These are phyloP conservation scores for Candida nemodendra DNA, from an alignment of 805 yeast species.

Conservation along the genomic window DNA sequence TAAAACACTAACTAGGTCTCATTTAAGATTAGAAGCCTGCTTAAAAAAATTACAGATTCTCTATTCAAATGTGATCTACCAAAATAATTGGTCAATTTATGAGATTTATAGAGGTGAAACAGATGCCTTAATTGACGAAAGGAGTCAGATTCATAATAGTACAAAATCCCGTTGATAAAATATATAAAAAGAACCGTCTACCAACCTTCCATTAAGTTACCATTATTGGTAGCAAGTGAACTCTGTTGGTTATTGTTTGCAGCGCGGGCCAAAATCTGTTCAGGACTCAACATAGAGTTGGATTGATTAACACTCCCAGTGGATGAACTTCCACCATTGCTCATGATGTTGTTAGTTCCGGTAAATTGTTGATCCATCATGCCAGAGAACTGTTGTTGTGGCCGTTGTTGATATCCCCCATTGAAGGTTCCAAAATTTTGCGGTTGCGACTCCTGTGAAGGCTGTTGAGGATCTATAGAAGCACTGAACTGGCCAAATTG, in stretches of 20 bases:
- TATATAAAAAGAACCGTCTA: too few species aligned
- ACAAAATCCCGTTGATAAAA: too few species aligned
- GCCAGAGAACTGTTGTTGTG: slow-evolving; percentile 10
- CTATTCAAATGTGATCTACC: too few species aligned
- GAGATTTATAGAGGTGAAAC: background rate
- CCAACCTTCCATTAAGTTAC: slow-evolving; percentile 23
- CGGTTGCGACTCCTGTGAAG: slow-evolving; percentile 30
- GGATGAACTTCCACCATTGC: slow-evolving; percentile 7
- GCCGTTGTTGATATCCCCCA: slow-evolving; percentile 24
- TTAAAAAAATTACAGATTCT: too few species aligned
- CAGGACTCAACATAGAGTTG: slow-evolving; percentile 30
- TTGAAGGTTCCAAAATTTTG: slow-evolving; percentile 26
- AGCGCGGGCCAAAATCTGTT: slow-evolving; percentile 35
- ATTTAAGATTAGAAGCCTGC: too few species aligned
- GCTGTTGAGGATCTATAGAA: slow-evolving; percentile 26
- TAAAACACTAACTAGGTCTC: too few species aligned
- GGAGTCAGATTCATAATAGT: too few species aligned
- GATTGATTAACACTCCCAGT: slow-evolving; percentile 8
- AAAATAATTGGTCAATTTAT: too few species aligned
- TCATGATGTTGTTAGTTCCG: slow-evolving; percentile 4
- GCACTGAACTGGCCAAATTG: slow-evolving; percentile 14
- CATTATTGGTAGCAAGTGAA: background rate
- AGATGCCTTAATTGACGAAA: too few species aligned
- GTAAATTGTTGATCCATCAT: slow-evolving; percentile 11
- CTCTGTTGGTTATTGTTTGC: slow-evolving; percentile 12